Percentiles rank a stretch among this genome's conserved stretches.
These are phyloP conservation scores for Botryotinia convoluta DNA, from an alignment of 2,329 filamentous ascomycete genomes.

Conservation along the genomic window DNA sequence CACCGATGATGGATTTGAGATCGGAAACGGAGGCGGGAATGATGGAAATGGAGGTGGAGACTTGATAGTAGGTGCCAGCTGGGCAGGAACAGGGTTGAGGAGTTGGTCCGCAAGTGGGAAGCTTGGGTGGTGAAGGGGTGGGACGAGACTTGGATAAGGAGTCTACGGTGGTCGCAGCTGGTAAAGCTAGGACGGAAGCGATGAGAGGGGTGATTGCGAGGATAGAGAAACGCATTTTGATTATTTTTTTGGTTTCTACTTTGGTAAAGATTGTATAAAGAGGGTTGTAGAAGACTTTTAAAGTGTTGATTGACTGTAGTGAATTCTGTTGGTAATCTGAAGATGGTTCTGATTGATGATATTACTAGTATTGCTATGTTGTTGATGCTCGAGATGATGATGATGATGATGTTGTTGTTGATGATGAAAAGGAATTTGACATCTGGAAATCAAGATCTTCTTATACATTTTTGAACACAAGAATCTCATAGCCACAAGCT, in stretches of 20 bases:
- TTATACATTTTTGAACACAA: not conserved
- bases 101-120: not conserved
- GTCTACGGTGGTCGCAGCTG: not conserved
- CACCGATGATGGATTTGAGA: not conserved
- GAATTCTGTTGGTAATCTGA: not conserved
- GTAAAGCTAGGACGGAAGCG: not conserved
- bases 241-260: not conserved
- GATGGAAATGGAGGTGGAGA: not conserved
- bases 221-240: slow-evolving; percentile 16
- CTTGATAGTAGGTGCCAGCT: slow-evolving; percentile 4
- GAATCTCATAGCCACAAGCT: not conserved
- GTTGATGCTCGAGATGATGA: not conserved
- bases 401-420: not conserved
- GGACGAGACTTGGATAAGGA: not conserved
- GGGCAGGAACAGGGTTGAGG: slow-evolving; percentile 2
- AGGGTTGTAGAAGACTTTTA: not conserved
- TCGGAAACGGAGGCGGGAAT: not conserved
- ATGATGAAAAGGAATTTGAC: not conserved
- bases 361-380: not conserved
- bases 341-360: not conserved
- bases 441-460: not conserved
- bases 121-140: not conserved
- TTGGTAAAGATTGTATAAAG: not conserved
- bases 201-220: slow-evolving; percentile 2
- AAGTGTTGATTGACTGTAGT: not conserved